Evolutionary conservation across 1,284 basidiomycete species (phyloP), one percentile per base, ranked within the genome.

Genomic region (Puccinia polysora): DNA sequence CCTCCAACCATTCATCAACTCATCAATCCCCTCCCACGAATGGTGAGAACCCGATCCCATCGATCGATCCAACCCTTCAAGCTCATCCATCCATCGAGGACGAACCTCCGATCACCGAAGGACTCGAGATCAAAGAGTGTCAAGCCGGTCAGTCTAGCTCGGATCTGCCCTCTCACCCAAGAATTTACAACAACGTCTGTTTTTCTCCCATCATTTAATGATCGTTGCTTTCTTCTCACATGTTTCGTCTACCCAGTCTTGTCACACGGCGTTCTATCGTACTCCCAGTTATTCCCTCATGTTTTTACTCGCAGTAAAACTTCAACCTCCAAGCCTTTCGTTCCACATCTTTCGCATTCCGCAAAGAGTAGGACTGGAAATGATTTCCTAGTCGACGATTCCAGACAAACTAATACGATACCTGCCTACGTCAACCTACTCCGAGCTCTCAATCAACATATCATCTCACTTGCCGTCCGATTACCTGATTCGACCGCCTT

Each of bases 281-380:
- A 69, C 49, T 69, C 65, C n/a, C 55, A 55, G n/a, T 40, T 69
- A 4, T 69, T 69, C n/a, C 65, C 65, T 6, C 30, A 43, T 7
- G 30, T 69, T 23, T 58, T 47, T 32, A 20, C 43, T 23, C 53
- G 65, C 15, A 47, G 30, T 14, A 50, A 55, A 47, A 69, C 55
- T 3, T 5, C 65, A 18, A 69, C 18, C 45, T 45, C 55, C 15
- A 69, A 69, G 34, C 65, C 65, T 3, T 56, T 69, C n/a, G 8
- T 69, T 15, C 65, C 65, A 7, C 55, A 69, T 59, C 65, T 69
- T 23, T 69, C 65, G 47, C 52, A 56, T 47, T 55, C 53, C n/a
- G 65, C 65, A 5, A 69, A 69, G 38, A 69, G 50, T n/a, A 47
- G 53, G 40, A 59, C 65, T 1, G 65, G 38, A 0, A 69, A 69